phyloP scores from a whole-genome alignment of 805 yeast species.

The Starmerella stigmatis region DNA sequence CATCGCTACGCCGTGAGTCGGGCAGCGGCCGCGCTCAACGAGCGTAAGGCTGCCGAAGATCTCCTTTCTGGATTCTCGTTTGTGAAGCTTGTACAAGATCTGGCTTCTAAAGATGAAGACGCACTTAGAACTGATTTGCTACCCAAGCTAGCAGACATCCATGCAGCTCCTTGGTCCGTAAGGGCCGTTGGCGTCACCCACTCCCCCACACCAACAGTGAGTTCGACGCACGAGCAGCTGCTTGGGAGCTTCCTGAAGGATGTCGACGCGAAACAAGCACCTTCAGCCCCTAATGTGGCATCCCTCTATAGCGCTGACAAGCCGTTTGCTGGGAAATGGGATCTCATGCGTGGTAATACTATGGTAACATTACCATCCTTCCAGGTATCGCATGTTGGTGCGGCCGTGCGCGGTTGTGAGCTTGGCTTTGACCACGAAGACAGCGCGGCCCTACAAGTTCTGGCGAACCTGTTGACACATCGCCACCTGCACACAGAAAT shows the following conservation, averaged over 20 bases:
- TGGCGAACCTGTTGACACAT: slow-evolving; percentile 70
- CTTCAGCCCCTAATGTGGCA: slow-evolving; percentile 11
- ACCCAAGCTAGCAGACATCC: slow-evolving; percentile 43
- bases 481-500: slow-evolving; percentile 79
- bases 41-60: slow-evolving; percentile 52
- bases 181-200: slow-evolving; percentile 25
- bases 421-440: slow-evolving; percentile 49
- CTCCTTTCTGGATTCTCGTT: slow-evolving; percentile 65
- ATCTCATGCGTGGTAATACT: slow-evolving; percentile 30
- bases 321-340: slow-evolving; percentile 7
- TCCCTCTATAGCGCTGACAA: slow-evolving; percentile 3
- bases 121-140: slow-evolving; percentile 44
- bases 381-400: slow-evolving; percentile 76
- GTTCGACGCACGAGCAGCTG: slow-evolving; percentile 11
- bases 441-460: slow-evolving; percentile 74
- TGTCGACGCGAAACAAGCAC: slow-evolving; percentile 31
- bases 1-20: slow-evolving; percentile 68
- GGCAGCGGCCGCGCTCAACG: slow-evolving; percentile 55
- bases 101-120: slow-evolving; percentile 45
- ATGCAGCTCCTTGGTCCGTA: slow-evolving; percentile 19
- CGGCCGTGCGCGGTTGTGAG: slow-evolving; percentile 53
- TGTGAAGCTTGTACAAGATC: slow-evolving; percentile 52
- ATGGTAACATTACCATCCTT: slow-evolving; percentile 60
- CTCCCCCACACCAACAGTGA: slow-evolving; percentile 20
- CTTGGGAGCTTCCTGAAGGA: slow-evolving; percentile 5